Evolutionary conservation across 768 basidiomycete species (phyloP).

Genomic region (Candolleomyces eurysporus): DNA sequence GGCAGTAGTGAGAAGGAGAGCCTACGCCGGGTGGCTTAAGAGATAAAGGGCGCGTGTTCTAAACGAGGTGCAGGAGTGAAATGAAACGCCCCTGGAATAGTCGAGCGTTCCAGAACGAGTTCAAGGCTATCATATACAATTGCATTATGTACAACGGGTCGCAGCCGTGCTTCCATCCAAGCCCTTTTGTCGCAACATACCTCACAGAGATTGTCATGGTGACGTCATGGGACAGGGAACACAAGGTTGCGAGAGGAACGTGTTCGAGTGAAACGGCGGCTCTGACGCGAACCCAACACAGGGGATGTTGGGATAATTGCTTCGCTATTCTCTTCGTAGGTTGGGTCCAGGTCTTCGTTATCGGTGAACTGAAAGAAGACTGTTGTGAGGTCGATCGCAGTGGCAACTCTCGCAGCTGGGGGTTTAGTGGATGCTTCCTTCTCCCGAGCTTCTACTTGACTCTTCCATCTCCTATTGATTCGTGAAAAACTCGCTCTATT

Average conservation of each 20-base stretch:
- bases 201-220: background rate
- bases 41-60: background rate
- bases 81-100: background rate
- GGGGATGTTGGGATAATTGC: constrained; percentile 21
- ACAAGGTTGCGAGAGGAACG: background rate
- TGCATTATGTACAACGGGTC: background rate
- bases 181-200: background rate
- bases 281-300: background rate
- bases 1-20: background rate
- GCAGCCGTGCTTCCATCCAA: background rate
- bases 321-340: constrained; percentile 21
- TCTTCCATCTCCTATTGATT: constrained; percentile 14
- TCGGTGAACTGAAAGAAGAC: constrained; percentile 15
- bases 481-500: background rate
- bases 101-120: background rate
- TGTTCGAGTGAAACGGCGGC: constrained; percentile 1
- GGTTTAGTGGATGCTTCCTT: background rate
- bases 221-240: background rate
- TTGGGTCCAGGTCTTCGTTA: constrained; percentile 18
- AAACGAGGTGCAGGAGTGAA: background rate
- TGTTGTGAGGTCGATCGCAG: background rate
- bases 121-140: background rate
- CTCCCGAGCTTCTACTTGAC: background rate
- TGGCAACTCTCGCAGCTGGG: background rate
- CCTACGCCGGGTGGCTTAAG: background rate